phyloP scores from a whole-genome alignment of 805 yeast genomes.

The Lipomyces orientalis region DNA sequence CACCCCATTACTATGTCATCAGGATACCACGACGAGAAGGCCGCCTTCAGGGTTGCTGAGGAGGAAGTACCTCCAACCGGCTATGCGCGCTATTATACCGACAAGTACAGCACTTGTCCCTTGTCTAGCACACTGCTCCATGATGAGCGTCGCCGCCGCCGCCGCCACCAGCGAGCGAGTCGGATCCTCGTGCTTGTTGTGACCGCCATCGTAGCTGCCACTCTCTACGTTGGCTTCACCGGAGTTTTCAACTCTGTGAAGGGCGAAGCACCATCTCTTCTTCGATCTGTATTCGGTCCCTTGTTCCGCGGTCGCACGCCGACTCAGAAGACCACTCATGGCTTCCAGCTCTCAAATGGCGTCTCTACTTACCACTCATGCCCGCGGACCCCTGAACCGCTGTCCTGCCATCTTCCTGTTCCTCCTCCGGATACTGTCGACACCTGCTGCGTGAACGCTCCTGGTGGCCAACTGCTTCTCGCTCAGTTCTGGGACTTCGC shows the following conservation, averaged over 20 bases:
- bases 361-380: constrained; percentile 30
- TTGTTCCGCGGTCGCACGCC: constrained; percentile 1
- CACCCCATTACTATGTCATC: constrained; percentile 12
- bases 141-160: constrained; percentile 23
- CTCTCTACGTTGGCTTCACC: constrained; percentile 17
- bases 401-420: constrained; percentile 32
- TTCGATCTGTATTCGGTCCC: constrained; percentile 10
- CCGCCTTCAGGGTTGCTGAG: background rate
- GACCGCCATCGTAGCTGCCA: constrained; percentile 18
- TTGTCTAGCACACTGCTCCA: constrained; percentile 8
- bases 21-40: background rate
- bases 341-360: background rate
- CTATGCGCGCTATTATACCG: constrained; percentile 20
- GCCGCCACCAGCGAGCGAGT: constrained; percentile 3
- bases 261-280: constrained; percentile 7
- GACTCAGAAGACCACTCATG: background rate
- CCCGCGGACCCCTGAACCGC: constrained; percentile 9
- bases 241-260: constrained; percentile 8
- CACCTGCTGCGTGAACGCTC: constrained; percentile 83
- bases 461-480: constrained; percentile 80
- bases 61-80: constrained; percentile 5
- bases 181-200: constrained; percentile 10
- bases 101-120: constrained; percentile 18
- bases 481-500: constrained; percentile 94
- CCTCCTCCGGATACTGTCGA: constrained; percentile 45